Evolutionary conservation across 768 basidiomycete genomes (phyloP).

Genomic region (Trametes villosa): DNA sequence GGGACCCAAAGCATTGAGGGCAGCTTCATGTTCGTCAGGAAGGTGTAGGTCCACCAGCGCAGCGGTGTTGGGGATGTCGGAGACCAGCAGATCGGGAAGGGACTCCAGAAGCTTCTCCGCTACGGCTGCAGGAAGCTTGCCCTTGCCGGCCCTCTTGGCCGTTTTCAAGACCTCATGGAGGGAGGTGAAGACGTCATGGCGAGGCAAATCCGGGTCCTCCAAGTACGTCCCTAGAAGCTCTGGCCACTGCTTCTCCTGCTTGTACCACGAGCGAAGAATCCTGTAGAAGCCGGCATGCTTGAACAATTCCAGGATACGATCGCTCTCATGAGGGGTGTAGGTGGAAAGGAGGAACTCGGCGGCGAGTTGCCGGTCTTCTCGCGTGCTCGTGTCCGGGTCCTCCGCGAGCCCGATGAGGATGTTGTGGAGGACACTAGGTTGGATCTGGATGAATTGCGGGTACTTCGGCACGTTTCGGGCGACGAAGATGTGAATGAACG

Average conservation of each 20-base stretch:
- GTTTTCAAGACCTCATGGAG: constrained; percentile 63
- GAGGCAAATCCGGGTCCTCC: constrained; percentile 66
- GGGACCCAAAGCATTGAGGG: constrained; percentile 54
- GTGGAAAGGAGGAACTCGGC: constrained; percentile 91
- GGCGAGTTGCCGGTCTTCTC: constrained; percentile 94
- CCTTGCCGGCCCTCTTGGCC: constrained; percentile 52
- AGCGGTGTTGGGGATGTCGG: constrained; percentile 70
- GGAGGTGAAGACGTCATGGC: constrained; percentile 65
- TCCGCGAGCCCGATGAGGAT: constrained; percentile 80
- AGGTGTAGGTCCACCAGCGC: constrained; percentile 68
- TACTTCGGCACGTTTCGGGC: constrained; percentile 98
- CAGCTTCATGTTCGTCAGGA: constrained; percentile 68
- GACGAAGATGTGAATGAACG: constrained; percentile 93
- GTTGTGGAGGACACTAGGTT: constrained; percentile 68
- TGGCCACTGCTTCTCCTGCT: constrained; percentile 77
- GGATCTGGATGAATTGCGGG: constrained; percentile 77
- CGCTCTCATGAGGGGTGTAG: constrained; percentile 83
- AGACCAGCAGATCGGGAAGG: constrained; percentile 65
- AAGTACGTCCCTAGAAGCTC: constrained; percentile 75
- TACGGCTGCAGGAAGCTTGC: constrained; percentile 59
- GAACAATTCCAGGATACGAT: constrained; percentile 69
- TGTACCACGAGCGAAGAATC: constrained; percentile 82
- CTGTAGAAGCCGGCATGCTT: constrained; percentile 87
- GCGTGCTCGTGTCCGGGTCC: constrained; percentile 74
- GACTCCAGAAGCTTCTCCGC: constrained; percentile 55